Evolutionary conservation across 306 rosid genomes (phyloP).

Genomic region (Dryas drummondii): DNA sequence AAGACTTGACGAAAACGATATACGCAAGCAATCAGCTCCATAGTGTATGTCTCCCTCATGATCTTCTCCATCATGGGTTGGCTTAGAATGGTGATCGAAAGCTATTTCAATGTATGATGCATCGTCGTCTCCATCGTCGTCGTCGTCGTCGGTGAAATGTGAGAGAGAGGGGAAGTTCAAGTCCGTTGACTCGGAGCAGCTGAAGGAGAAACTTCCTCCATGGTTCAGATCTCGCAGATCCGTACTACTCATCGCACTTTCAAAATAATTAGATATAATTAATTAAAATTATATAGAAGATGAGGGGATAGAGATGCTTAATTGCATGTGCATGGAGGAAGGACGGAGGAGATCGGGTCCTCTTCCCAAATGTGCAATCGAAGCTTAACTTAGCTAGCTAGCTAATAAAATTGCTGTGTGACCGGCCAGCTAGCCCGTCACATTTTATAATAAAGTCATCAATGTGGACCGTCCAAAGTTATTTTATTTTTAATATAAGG

Average conservation of each 20-base stretch:
- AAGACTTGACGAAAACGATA: constrained; percentile 51
- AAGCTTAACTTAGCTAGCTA: too few relatives aligned
- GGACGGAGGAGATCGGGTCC: constrained; percentile 3
- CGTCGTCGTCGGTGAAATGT: constrained; percentile 25
- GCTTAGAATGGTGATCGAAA: constrained; percentile 19
- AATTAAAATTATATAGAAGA: too few relatives aligned
- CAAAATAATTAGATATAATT: too few relatives aligned
- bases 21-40: constrained; percentile 30
- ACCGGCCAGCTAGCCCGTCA: background rate
- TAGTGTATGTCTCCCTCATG: background rate
- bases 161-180: constrained; percentile 22
- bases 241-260: background rate
- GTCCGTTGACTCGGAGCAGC: constrained; percentile 12
- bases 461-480: background rate
- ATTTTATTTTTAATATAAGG: background rate
- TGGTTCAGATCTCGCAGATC: background rate
- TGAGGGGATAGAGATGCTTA: background rate
- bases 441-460: background rate
- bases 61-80: background rate
- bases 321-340: constrained; percentile 17
- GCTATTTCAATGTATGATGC: constrained; percentile 50
- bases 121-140: constrained; percentile 24
- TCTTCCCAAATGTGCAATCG: background rate
- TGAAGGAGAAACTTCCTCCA: constrained; percentile 34
- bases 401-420: too few relatives aligned